Percentiles rank a stretch among this genome's conserved stretches.
Conservation (phyloP, 129 eudicot genomes). For the Ambrosia artemisiifolia region DNA sequence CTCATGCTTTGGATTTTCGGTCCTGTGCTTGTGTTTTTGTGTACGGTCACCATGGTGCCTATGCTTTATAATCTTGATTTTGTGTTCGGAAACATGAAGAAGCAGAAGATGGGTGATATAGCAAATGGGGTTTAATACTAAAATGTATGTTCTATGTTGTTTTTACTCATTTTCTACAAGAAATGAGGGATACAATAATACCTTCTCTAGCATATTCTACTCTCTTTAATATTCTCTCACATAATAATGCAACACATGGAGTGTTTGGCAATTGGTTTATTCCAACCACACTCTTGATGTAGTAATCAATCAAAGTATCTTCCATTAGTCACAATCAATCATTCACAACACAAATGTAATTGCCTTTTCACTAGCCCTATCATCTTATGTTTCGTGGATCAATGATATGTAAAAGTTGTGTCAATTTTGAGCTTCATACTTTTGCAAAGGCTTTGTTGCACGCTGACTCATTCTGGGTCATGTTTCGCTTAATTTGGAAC, state of each 20-base stretch:
- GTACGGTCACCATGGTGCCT: constrained; percentile 60
- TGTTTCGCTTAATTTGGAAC: neutral
- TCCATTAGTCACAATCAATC: neutral
- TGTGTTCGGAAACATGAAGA: constrained; percentile 36
- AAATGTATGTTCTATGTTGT: neutral
- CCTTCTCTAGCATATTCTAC: neutral
- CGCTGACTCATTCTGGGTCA: neutral
- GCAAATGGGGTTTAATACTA: constrained; percentile 21
- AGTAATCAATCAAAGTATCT: neutral
- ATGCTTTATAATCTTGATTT: constrained; percentile 79
- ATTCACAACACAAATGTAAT: neutral
- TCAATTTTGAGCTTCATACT: neutral
- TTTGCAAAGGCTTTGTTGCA: neutral
- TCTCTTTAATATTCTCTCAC: neutral
- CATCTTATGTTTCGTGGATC: constrained; percentile 6
- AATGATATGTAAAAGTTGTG: neutral
- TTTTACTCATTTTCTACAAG: constrained; percentile 5
- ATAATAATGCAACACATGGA: neutral
- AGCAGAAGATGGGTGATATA: constrained; percentile 24
- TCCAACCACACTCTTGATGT: neutral
- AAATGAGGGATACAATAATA: neutral
- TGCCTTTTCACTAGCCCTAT: constrained; percentile 18
- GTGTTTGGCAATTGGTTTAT: neutral
- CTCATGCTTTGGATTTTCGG: constrained; percentile 95
- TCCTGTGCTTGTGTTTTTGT: constrained; percentile 82